Conservation (phyloP, 768 basidiomycete genomes). For the Kwoniella newhampshirensis region DNA sequence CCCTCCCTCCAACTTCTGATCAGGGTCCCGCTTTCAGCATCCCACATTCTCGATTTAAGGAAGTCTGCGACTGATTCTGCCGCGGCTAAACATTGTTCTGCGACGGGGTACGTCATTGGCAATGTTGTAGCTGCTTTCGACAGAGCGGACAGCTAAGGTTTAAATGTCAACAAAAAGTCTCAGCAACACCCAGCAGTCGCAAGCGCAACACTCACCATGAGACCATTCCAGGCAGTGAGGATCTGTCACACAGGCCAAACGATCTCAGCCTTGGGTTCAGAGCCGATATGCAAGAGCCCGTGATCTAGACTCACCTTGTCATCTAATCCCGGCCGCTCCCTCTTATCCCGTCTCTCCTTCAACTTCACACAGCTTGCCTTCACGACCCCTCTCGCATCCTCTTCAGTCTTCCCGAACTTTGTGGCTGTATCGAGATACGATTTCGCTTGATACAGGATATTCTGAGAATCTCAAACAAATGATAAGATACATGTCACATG, state of each 20-base stretch:
- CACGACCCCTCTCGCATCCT: slow-evolving; percentile 40
- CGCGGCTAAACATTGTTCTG: slow-evolving; percentile 8
- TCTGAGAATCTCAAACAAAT: slow-evolving; percentile 23
- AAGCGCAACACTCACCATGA: slow-evolving; percentile 55
- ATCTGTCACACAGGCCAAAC: slow-evolving; percentile 30
- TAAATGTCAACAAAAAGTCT: not conserved
- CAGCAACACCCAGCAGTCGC: no score
- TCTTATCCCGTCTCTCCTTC: slow-evolving; percentile 50
- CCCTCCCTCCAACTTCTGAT: slow-evolving; percentile 54
- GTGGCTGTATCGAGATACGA: slow-evolving; percentile 15
- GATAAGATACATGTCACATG: not conserved
- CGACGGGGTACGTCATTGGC: slow-evolving; percentile 30
- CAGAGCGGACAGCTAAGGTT: slow-evolving; percentile 36
- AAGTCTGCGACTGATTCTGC: slow-evolving; percentile 34
- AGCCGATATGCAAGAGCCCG: not conserved
- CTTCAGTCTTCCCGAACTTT: slow-evolving; percentile 21
- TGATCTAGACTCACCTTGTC: slow-evolving; percentile 48
- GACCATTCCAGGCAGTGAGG: slow-evolving; percentile 56
- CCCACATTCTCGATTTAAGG: slow-evolving; percentile 37
- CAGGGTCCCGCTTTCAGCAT: slow-evolving; percentile 39
- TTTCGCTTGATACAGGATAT: slow-evolving; percentile 40
- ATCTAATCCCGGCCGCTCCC: slow-evolving; percentile 56
- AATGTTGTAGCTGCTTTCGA: slow-evolving; percentile 31
- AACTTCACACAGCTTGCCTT: slow-evolving; percentile 34
- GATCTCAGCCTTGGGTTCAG: not conserved